These are phyloP conservation scores for Raffaelea albimanens DNA, from an alignment of 2,329 filamentous ascomycete genomes.

Conservation along the genomic window DNA sequence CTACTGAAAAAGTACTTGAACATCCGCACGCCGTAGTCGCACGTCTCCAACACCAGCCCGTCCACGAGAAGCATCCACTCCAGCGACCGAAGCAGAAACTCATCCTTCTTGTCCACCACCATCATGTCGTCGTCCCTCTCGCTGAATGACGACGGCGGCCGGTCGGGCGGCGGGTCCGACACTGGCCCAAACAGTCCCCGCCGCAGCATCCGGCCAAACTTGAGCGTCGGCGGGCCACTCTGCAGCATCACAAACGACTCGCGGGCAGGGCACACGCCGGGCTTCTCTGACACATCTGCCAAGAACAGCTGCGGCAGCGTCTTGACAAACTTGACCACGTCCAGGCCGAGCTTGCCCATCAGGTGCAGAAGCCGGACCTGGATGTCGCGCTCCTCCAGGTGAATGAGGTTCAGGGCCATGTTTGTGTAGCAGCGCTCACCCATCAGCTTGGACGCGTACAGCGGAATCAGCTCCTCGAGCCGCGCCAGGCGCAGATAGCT, in stretches of 20 bases:
- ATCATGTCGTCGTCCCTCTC: conserved; percentile 18
- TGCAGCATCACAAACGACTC: conserved; percentile 42
- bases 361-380: conserved; percentile 62
- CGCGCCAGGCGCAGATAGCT: conserved; percentile 64
- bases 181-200: conserved; percentile 61
- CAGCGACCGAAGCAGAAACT: conserved; percentile 64
- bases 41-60: conserved; percentile 27
- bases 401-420: conserved; percentile 67
- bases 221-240: conserved; percentile 39
- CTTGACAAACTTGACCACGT: conserved; percentile 64
- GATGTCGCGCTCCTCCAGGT: conserved; percentile 56
- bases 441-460: conserved; percentile 77
- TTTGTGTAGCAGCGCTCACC: conserved; percentile 56
- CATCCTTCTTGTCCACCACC: conserved; percentile 50
- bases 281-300: conserved; percentile 31
- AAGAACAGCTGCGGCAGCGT: conserved; percentile 51
- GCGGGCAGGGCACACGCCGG: conserved; percentile 28
- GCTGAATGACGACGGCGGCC: no score
- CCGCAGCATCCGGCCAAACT: conserved; percentile 55
- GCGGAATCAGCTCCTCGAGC: conserved; percentile 69
- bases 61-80: conserved; percentile 78
- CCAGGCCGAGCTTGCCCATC: conserved; percentile 65
- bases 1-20: conserved; percentile 77
- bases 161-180: conserved; percentile 39
- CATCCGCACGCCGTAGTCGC: conserved; percentile 50